Percentiles rank a stretch among this genome's conserved stretches.
Evolutionary conservation across 192 early-diverging fungal species (phyloP).

Genomic region (Chytriomyces hyalinus): DNA sequence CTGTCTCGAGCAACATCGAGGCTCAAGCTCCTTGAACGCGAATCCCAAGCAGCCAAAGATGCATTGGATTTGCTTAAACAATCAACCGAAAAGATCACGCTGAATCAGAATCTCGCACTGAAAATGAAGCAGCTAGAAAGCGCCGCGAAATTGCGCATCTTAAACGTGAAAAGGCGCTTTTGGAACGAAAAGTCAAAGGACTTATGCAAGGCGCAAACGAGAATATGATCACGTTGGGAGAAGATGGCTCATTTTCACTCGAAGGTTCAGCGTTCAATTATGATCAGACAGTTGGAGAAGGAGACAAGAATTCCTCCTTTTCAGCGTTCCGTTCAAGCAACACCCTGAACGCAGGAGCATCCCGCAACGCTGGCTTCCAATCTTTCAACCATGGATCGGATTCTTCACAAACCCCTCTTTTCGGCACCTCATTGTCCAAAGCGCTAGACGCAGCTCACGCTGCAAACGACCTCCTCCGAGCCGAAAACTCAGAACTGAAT

Average conservation of each 20-base stretch:
- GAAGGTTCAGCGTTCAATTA: no score
- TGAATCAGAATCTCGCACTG: constrained; percentile 16
- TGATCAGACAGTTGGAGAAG: no score
- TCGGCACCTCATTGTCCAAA: constrained; percentile 8
- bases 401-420: background rate
- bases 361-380: no score
- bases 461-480: constrained; percentile 6
- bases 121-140: constrained; percentile 31
- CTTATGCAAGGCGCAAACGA: background rate
- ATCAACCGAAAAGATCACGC: constrained; percentile 20
- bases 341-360: no score
- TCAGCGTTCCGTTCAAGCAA: no score
- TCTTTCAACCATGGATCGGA: background rate
- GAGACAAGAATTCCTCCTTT: no score
- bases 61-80: constrained; percentile 32
- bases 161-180: constrained; percentile 35
- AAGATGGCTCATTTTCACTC: no score
- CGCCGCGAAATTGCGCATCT: constrained; percentile 32
- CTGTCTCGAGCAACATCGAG: background rate
- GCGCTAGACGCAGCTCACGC: constrained; percentile 15
- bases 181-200: constrained; percentile 21
- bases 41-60: constrained; percentile 6
- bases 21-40: constrained; percentile 31
- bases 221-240: no score
- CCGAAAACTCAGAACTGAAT: background rate